These are phyloP conservation scores for Colletotrichum theobromicola DNA, from an alignment of 2,329 filamentous ascomycete genomes.

Conservation along the genomic window DNA sequence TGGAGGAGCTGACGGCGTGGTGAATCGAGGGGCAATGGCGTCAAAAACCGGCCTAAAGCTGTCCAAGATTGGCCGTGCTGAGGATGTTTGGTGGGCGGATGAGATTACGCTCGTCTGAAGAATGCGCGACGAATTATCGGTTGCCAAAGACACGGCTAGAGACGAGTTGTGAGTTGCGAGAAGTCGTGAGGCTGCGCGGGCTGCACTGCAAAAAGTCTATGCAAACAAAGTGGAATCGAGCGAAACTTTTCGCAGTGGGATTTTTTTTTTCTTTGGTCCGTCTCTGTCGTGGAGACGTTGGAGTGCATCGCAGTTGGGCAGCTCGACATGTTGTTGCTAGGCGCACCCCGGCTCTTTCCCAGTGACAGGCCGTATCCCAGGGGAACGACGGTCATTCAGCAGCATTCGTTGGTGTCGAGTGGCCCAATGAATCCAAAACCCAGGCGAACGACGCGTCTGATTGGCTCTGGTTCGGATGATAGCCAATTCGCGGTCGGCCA, in stretches of 20 bases:
- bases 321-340: slow-evolving; percentile 8
- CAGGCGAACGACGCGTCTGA: slow-evolving; percentile 24
- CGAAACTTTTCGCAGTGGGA: slow-evolving; percentile 14
- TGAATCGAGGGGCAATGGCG: slow-evolving; percentile 15
- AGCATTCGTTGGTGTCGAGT: not conserved
- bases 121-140: not conserved
- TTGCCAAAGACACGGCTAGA: not conserved
- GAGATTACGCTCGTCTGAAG: slow-evolving; percentile 13
- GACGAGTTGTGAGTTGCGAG: not conserved
- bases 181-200: not conserved
- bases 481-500: not conserved
- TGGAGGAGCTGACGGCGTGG: slow-evolving; percentile 3
- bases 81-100: not conserved
- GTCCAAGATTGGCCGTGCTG: not conserved
- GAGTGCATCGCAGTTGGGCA: slow-evolving; percentile 15
- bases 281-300: not conserved
- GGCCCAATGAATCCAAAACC: slow-evolving; percentile 27
- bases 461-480: slow-evolving; percentile 19
- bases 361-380: slow-evolving; percentile 11
- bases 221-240: slow-evolving; percentile 16
- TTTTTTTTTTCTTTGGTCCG: slow-evolving; percentile 1
- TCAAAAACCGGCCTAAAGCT: not conserved
- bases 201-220: slow-evolving; percentile 5
- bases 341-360: not conserved
- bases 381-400: slow-evolving; percentile 4